A percentile compares a stretch with the other conserved stretches of the same genome.
Evolutionary conservation across 371 early-diverging fungal genomes (phyloP).

Genomic region (Mortierella polycephala): DNA sequence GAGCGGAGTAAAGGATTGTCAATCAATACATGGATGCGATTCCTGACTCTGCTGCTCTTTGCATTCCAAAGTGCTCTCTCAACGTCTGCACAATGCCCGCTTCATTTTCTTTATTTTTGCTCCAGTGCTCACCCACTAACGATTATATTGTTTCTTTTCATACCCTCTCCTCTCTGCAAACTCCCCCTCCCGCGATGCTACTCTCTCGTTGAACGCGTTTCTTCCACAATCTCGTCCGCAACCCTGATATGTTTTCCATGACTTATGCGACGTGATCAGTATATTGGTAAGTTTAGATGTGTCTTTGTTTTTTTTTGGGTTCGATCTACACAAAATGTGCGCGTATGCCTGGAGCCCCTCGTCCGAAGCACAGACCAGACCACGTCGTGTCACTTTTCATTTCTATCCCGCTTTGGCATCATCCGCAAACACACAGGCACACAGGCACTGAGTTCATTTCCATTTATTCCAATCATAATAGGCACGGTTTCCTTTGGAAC

Average conservation of each 20-base stretch:
- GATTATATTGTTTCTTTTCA: background rate
- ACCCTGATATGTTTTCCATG: background rate
- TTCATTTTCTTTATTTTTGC: conserved; percentile 1
- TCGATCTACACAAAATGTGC: background rate
- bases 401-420: too few relatives aligned
- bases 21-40: too few relatives aligned
- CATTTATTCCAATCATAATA: conserved; percentile 13
- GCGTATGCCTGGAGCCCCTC: background rate
- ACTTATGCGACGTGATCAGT: conserved; percentile 3
- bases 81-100: too few relatives aligned
- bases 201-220: background rate
- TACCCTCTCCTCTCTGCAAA: background rate
- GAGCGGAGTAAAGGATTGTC: too few relatives aligned
- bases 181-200: background rate
- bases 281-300: conserved; percentile 20
- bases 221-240: background rate
- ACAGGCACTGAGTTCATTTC: background rate
- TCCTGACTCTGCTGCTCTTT: background rate
- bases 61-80: too few relatives aligned
- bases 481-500: conserved; percentile 87
- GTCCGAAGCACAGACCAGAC: too few relatives aligned
- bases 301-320: background rate
- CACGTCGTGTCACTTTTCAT: too few relatives aligned
- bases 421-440: too few relatives aligned
- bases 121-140: conserved; percentile 13